phyloP scores from a whole-genome alignment of 208 protist genomes.

The Trypanosoma rangeli region DNA sequence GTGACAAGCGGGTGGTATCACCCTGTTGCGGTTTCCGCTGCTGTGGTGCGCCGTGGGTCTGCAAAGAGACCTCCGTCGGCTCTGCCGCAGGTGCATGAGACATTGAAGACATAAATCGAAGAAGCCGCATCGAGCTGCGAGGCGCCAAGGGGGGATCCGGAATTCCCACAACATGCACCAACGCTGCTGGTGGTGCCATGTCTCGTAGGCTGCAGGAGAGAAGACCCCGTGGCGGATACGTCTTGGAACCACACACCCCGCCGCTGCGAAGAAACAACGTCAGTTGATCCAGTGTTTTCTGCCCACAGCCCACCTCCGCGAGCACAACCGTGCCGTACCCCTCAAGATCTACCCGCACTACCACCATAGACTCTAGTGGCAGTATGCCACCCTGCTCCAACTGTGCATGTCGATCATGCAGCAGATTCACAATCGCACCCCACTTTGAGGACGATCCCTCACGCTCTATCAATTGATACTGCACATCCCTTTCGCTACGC shows the following conservation, averaged over 20 bases:
- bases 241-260: constrained; percentile 26
- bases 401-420: constrained; percentile 46
- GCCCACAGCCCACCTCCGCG: constrained; percentile 53
- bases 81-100: constrained; percentile 13
- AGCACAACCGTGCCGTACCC: constrained; percentile 53
- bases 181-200: constrained; percentile 32
- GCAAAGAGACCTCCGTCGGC: neutral
- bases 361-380: constrained; percentile 42
- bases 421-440: constrained; percentile 43
- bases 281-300: constrained; percentile 55
- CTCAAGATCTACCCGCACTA: constrained; percentile 58
- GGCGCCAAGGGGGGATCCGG: constrained; percentile 37
- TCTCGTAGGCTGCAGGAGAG: constrained; percentile 35
- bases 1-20: neutral
- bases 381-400: constrained; percentile 7
- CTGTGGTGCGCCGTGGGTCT: neutral
- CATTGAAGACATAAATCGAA: constrained; percentile 50
- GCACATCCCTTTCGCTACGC: constrained; percentile 32
- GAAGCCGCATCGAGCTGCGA: constrained; percentile 55
- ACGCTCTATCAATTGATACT: constrained; percentile 30
- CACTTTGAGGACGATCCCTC: constrained; percentile 41
- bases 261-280: constrained; percentile 49
- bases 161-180: constrained; percentile 56
- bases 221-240: constrained; percentile 47
- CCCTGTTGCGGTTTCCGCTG: neutral